phyloP scores from a whole-genome alignment of 176 grass and related monocot species.

The Otatea glauca region DNA sequence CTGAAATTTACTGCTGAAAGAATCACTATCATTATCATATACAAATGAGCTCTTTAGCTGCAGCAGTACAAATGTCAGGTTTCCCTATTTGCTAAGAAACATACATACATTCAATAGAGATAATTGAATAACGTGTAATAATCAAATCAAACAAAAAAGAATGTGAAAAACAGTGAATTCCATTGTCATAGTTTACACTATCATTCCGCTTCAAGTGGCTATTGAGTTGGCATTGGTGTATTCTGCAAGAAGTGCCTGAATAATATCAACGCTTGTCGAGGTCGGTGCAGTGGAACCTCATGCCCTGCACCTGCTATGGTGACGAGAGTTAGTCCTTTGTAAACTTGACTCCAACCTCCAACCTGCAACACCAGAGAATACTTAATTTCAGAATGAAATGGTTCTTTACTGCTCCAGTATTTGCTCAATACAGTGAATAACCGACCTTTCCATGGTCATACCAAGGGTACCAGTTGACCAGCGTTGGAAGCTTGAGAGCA shows the following conservation, averaged over 20 bases:
- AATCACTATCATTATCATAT: conserved; percentile 53
- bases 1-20: conserved; percentile 37
- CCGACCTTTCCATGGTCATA: conserved; percentile 82
- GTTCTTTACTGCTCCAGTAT: neutral
- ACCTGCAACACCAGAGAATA: conserved; percentile 57
- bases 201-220: conserved; percentile 46
- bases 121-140: conserved; percentile 49
- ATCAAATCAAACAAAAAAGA: conserved; percentile 55
- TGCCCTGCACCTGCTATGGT: conserved; percentile 78
- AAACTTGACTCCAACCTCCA: conserved; percentile 94
- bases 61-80: conserved; percentile 42
- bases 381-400: neutral
- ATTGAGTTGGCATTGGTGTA: conserved; percentile 57
- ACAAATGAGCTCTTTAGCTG: conserved; percentile 59
- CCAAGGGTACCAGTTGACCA: conserved; percentile 88
- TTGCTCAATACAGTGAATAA: neutral
- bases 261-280: conserved; percentile 66
- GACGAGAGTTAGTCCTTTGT: conserved; percentile 82
- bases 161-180: conserved; percentile 25
- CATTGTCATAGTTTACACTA: conserved; percentile 34
- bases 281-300: conserved; percentile 74
- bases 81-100: conserved; percentile 48
- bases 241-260: conserved; percentile 72
- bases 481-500: conserved; percentile 75
- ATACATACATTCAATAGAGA: conserved; percentile 58